Conservation (phyloP, 2,329 filamentous ascomycete genomes). For the Fragosphaeria purpurea region DNA sequence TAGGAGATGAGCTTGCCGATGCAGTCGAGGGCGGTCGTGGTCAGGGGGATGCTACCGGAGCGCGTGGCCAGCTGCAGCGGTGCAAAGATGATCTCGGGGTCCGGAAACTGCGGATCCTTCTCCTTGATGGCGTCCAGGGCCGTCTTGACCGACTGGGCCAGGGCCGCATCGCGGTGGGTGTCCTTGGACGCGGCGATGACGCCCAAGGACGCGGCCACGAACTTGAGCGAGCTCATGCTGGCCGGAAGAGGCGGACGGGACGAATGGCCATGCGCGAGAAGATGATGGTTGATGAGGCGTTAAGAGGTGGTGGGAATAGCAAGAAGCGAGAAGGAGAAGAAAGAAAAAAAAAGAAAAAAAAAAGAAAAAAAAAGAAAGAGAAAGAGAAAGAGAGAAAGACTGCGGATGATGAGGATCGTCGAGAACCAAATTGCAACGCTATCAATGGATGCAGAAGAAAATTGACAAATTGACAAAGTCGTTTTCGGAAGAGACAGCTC, state of each 20-base stretch:
- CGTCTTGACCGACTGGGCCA: constrained; percentile 70
- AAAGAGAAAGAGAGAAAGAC: no score
- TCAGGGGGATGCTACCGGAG: constrained; percentile 72
- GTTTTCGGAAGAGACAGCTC: no score
- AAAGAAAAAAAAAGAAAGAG: no score
- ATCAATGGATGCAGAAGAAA: background rate
- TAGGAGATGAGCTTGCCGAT: constrained; percentile 99
- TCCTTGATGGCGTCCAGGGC: constrained; percentile 81
- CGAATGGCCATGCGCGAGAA: constrained; percentile 35
- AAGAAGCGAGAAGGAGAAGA: background rate
- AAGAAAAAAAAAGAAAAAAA: no score
- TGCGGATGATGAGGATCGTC: no score
- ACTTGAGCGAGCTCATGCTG: constrained; percentile 87
- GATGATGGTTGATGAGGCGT: no score
- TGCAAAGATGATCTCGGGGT: constrained; percentile 85
- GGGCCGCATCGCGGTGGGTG: constrained; percentile 73
- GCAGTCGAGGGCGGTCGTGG: constrained; percentile 87
- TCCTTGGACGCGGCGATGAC: constrained; percentile 87
- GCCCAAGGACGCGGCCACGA: constrained; percentile 88
- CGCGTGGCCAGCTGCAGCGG: constrained; percentile 85
- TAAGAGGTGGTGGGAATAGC: background rate
- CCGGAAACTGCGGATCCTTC: constrained; percentile 68
- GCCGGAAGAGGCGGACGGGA: constrained; percentile 29
- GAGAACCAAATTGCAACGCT: background rate
- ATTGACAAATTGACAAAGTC: no score